Base-by-base conservation (phyloP, 2,329 filamentous ascomycete genomes). In the Penicillium sp. region DNA sequence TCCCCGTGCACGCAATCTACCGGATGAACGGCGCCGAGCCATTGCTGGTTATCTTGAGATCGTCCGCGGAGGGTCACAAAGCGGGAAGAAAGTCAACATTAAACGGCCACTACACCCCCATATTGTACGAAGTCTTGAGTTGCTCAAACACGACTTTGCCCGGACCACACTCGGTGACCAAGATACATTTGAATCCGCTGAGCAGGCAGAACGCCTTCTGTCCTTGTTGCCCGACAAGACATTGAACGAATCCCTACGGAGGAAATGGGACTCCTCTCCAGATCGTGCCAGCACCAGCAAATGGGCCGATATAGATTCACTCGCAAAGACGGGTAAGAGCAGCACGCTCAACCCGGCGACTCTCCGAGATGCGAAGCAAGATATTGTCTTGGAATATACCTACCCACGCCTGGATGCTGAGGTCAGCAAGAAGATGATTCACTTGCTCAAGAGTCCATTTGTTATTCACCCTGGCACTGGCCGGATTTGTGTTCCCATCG, bases 371-470 rank as follows among this genome's bases (percentile, higher is more conserved):
- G 88, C 89, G 21, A 97, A 96, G 72, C 89, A 96, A 68, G 93
- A 97, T 65, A 87, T 98, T 54, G 84, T 97, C 3, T 80, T 98
- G 28, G 93, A 98, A 71, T 97, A 98, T 72, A 96, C 93, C 6
- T 98, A 98, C 69, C 93, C 93, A 3, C 85, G 93, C 34, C 85
- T 98, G 48, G 93, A 98, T 75, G 90, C 93, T 54, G 89, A 95
- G 69, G 93, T 98, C 66, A 93, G 87, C 65, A 97, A 97, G 76
- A 95, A 96, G 68, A 81, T 95, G 50, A 97, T 96, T 73, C 93
- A 98, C 78, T 81, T 98, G 77, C 83, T 98, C 60, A 98, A 98
- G 69, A 90, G 85, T 54, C 93, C 93, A 0, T 98, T 98, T 64
- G 91, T 96, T 53, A 84, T 98, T 33, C 93, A 98, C 67, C 93